These are phyloP conservation scores for Aspergillus persii DNA, from an alignment of 2,329 filamentous ascomycete genomes.

Conservation along the genomic window DNA sequence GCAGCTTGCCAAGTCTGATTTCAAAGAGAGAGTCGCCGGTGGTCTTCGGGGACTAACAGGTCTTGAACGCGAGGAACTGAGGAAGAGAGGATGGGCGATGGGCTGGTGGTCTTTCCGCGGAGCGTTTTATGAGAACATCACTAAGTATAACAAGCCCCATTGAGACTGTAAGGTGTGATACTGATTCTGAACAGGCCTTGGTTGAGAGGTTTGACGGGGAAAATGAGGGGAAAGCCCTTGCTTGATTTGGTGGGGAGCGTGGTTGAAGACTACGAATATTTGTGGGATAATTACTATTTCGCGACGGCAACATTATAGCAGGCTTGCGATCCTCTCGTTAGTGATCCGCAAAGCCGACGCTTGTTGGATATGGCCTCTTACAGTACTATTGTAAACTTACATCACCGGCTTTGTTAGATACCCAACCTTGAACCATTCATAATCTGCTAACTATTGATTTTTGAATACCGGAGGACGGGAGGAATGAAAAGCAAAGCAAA, in stretches of 20 bases:
- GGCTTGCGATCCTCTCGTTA: slow-evolving; percentile 2
- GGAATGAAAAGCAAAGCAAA: no score
- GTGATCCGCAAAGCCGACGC: neutral
- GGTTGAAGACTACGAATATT: slow-evolving; percentile 91
- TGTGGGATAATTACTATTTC: slow-evolving; percentile 99
- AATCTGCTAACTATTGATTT: neutral
- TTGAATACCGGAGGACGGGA: no score
- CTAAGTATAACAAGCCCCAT: slow-evolving; percentile 50
- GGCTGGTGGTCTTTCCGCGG: slow-evolving; percentile 96
- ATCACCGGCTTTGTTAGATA: slow-evolving; percentile 3
- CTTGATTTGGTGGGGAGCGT: slow-evolving; percentile 80
- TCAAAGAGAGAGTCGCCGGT: slow-evolving; percentile 62
- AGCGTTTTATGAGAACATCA: slow-evolving; percentile 93
- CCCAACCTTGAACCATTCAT: neutral
- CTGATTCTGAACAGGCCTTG: slow-evolving; percentile 48
- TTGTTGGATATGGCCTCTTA: neutral
- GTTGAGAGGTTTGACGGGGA: slow-evolving; percentile 67
- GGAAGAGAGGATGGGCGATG: slow-evolving; percentile 82
- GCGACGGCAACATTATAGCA: slow-evolving; percentile 56
- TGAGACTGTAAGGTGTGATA: slow-evolving; percentile 1
- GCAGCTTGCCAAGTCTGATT: slow-evolving; percentile 72
- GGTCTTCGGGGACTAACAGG: slow-evolving; percentile 75
- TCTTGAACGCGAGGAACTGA: slow-evolving; percentile 86
- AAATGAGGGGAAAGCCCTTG: slow-evolving; percentile 70
- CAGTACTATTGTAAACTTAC: neutral